Evolutionary conservation across 768 basidiomycete species (phyloP).

Genomic region (Mycena latifolia): DNA sequence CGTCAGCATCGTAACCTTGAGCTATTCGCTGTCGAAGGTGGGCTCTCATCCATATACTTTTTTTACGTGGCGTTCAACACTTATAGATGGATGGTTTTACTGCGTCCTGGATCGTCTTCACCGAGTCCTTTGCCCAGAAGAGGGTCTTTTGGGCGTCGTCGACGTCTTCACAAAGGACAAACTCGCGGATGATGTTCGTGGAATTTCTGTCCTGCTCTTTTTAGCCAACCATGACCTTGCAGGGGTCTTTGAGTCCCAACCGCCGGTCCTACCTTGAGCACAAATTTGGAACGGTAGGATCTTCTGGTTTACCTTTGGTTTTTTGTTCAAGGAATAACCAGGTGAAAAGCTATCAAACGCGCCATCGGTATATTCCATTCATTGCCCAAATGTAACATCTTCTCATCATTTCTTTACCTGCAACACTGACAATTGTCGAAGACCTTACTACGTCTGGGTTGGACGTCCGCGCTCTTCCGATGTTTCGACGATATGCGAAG

Average conservation of each 20-base stretch:
- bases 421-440: too few relatives aligned
- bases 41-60: neutral
- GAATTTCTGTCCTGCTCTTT: too few relatives aligned
- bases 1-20: slow-evolving; percentile 1
- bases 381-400: too few relatives aligned
- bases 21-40: slow-evolving; percentile 3
- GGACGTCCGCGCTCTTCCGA: neutral
- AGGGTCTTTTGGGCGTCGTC: slow-evolving; percentile 73
- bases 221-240: neutral
- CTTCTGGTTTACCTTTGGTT: too few relatives aligned
- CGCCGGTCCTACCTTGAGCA: slow-evolving; percentile 6
- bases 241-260: neutral
- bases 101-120: slow-evolving; percentile 8
- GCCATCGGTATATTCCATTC: too few relatives aligned
- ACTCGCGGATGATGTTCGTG: too few relatives aligned
- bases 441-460: slow-evolving; percentile 1
- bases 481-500: too few relatives aligned
- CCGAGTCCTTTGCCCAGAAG: slow-evolving; percentile 58
- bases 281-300: slow-evolving; percentile 8
- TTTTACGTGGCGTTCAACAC: too few relatives aligned
- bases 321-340: too few relatives aligned
- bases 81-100: slow-evolving; percentile 9
- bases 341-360: too few relatives aligned
- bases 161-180: slow-evolving; percentile 47
- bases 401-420: too few relatives aligned